Conservation (phyloP, 257 asterid genomes). For the Solanum ossicruentum region DNA sequence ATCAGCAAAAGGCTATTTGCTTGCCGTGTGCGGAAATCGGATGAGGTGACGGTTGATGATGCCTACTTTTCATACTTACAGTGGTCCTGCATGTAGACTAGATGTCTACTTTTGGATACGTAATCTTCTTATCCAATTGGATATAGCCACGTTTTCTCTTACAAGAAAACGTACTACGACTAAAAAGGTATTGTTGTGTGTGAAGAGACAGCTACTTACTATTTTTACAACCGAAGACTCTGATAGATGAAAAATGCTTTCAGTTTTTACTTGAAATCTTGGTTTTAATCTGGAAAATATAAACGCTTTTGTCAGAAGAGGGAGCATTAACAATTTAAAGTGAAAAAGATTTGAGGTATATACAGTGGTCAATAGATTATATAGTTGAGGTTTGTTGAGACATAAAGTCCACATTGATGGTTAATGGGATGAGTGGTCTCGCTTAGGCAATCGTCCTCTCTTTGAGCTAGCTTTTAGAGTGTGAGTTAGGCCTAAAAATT, state of each 20-base stretch:
- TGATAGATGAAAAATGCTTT: no score
- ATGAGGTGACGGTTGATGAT: conserved; percentile 18
- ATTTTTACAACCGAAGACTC: neutral
- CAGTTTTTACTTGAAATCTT: no score
- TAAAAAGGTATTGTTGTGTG: neutral
- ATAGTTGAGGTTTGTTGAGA: no score
- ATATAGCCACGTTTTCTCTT: neutral
- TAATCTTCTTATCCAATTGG: conserved; percentile 7
- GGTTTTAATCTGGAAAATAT: neutral
- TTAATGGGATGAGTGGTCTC: no score
- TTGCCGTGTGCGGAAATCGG: conserved; percentile 18
- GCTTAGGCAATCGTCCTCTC: no score
- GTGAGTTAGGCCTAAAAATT: no score
- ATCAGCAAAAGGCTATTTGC: conserved; percentile 4
- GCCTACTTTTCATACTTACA: neutral
- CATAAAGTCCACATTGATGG: no score
- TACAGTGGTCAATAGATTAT: no score
- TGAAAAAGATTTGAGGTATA: no score
- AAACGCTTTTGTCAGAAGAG: no score
- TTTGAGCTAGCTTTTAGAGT: no score
- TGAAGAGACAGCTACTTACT: neutral
- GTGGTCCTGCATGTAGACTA: conserved; percentile 23
- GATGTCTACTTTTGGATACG: neutral
- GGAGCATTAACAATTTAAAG: no score
- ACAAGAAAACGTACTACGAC: neutral